Conservation (phyloP, 345 rosid genomes). For the Geranium brycei region DNA sequence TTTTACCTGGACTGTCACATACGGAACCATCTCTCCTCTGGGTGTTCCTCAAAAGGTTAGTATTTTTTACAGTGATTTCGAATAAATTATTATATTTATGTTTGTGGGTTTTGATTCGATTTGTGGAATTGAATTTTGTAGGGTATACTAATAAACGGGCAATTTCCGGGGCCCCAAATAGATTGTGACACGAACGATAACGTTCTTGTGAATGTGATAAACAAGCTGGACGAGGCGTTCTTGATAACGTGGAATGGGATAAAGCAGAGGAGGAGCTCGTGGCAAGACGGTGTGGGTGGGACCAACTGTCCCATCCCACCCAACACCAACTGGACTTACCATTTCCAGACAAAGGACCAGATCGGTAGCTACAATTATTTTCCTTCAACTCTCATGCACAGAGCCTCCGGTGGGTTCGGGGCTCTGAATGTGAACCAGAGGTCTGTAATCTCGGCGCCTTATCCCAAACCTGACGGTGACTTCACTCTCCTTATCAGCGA, state of each 20-base stretch:
- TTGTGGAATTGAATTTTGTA: slow-evolving; percentile 13
- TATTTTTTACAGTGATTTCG: background rate
- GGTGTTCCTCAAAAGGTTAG: slow-evolving; percentile 19
- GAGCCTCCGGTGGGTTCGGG: slow-evolving; percentile 40
- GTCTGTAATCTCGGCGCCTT: slow-evolving; percentile 49
- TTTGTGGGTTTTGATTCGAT: too few relatives aligned
- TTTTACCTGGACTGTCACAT: slow-evolving; percentile 52
- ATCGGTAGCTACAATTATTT: slow-evolving; percentile 30
- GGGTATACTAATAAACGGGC: slow-evolving; percentile 73
- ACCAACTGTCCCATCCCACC: slow-evolving; percentile 34
- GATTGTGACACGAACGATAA: slow-evolving; percentile 67
- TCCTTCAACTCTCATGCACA: slow-evolving; percentile 27
- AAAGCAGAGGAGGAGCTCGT: slow-evolving; percentile 36
- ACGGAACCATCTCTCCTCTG: slow-evolving; percentile 48
- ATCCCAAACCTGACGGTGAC: slow-evolving; percentile 36
- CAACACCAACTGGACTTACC: slow-evolving; percentile 27
- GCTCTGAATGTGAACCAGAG: slow-evolving; percentile 41
- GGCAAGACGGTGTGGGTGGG: slow-evolving; percentile 43
- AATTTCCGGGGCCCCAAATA: slow-evolving; percentile 79
- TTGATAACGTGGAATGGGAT: slow-evolving; percentile 57
- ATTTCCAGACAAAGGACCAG: slow-evolving; percentile 31
- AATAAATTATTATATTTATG: background rate
- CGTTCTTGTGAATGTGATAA: slow-evolving; percentile 51
- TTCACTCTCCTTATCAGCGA: slow-evolving; percentile 52
- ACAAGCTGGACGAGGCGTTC: slow-evolving; percentile 61